Evolutionary conservation across 768 basidiomycete genomes (phyloP).

Genomic region (Cyclocybe cylindracea): DNA sequence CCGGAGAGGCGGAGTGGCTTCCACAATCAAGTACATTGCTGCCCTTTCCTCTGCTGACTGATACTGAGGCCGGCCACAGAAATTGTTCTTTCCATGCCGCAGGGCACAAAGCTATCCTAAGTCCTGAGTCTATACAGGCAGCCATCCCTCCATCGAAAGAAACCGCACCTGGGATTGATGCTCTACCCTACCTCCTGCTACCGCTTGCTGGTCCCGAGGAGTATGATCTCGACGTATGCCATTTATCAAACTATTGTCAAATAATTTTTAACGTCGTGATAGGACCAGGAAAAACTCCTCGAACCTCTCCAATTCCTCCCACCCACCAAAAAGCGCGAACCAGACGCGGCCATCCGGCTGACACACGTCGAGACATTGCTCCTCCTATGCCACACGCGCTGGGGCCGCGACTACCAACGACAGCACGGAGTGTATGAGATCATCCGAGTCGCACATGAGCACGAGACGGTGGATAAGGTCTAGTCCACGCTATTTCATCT

Average conservation of each 20-base stretch:
- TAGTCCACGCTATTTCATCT: slow-evolving; percentile 15
- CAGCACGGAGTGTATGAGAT: slow-evolving; percentile 86
- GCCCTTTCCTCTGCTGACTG: slow-evolving; percentile 1
- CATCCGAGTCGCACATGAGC: slow-evolving; percentile 73
- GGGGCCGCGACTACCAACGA: slow-evolving; percentile 83
- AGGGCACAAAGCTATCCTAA: slow-evolving; percentile 72
- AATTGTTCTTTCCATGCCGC: slow-evolving; percentile 75
- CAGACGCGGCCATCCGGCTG: slow-evolving; percentile 72
- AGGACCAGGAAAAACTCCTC: slow-evolving; percentile 91
- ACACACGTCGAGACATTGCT: slow-evolving; percentile 90
- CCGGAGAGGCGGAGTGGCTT: slow-evolving; percentile 83
- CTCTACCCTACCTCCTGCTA: slow-evolving; percentile 81
- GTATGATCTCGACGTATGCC: slow-evolving; percentile 80
- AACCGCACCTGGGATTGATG: slow-evolving; percentile 76
- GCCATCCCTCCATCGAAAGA: slow-evolving; percentile 58
- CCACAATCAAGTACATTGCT: slow-evolving; percentile 76
- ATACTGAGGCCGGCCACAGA: slow-evolving; percentile 39
- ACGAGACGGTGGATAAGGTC: slow-evolving; percentile 80
- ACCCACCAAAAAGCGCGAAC: slow-evolving; percentile 79
- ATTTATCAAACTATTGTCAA: background rate
- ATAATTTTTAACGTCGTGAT: background rate
- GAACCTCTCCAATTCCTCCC: slow-evolving; percentile 86
- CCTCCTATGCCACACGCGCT: slow-evolving; percentile 84
- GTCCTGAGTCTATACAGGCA: slow-evolving; percentile 58
- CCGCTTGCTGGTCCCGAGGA: slow-evolving; percentile 96